Percentiles rank a stretch among this genome's conserved stretches.
These are phyloP conservation scores for Beauveria brongniartii DNA, from an alignment of 2,329 filamentous ascomycete genomes.

Conservation along the genomic window DNA sequence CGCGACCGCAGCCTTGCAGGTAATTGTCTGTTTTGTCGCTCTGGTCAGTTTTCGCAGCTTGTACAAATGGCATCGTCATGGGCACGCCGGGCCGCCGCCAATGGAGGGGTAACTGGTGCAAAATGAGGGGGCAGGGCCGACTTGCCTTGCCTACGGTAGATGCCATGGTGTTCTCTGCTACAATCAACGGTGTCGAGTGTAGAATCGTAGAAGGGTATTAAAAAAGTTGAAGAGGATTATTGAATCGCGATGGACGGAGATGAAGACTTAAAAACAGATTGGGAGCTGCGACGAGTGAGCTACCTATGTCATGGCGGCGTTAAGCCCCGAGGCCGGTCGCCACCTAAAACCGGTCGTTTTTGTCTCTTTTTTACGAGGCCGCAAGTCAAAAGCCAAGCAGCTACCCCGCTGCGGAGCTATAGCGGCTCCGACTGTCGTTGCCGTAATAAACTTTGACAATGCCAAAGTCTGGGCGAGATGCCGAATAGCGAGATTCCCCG, in stretches of 20 bases:
- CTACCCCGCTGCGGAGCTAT: conserved; percentile 11
- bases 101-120: conserved; percentile 17
- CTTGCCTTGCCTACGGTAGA: conserved; percentile 45
- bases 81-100: background rate
- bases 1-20: conserved; percentile 93
- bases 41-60: background rate
- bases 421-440: background rate
- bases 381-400: background rate
- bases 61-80: background rate
- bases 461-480: background rate
- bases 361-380: background rate
- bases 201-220: background rate
- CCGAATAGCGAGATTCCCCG: conserved; percentile 7
- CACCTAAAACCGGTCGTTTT: background rate
- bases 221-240: background rate
- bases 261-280: background rate
- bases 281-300: background rate
- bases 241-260: background rate
- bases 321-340: conserved; percentile 6
- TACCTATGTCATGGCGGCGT: conserved; percentile 8
- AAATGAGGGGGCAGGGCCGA: conserved; percentile 15
- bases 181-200: background rate
- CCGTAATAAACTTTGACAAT: background rate
- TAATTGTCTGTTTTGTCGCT: conserved; percentile 61
- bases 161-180: conserved; percentile 30